Percentiles rank a stretch among this genome's conserved stretches.
phyloP scores from a whole-genome alignment of 2,329 filamentous ascomycete species.

The Fusarium nisikadoi region DNA sequence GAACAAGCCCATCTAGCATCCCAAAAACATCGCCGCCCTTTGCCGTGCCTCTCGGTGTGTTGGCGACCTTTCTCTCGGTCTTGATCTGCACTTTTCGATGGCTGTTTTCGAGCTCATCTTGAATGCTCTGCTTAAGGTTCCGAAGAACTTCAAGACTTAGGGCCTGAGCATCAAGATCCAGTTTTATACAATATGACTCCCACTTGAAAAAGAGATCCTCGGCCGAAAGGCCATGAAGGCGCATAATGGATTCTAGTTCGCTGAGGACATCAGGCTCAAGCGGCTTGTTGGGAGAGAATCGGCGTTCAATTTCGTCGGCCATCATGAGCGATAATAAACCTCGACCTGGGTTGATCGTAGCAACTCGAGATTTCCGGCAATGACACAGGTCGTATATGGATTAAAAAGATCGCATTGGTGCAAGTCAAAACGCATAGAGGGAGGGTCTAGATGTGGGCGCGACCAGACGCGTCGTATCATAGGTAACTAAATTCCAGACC shows the following conservation, averaged over 20 bases:
- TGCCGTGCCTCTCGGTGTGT: conserved; percentile 68
- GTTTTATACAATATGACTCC: conserved; percentile 97
- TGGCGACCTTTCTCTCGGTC: conserved; percentile 69
- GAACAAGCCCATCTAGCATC: conserved; percentile 79
- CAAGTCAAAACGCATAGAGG: conserved; percentile 28
- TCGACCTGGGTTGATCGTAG: neutral
- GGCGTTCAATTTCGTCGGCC: conserved; percentile 50
- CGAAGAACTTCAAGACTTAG: conserved; percentile 74
- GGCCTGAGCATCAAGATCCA: conserved; percentile 82
- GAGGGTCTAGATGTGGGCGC: conserved; percentile 32
- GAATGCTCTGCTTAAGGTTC: conserved; percentile 86
- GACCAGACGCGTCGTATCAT: conserved; percentile 33
- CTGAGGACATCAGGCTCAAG: conserved; percentile 81
- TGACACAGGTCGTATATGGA: neutral
- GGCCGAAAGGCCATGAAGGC: conserved; percentile 80
- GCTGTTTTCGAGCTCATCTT: conserved; percentile 83
- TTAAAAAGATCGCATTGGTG: conserved; percentile 17
- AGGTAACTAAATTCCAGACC: conserved; percentile 24
- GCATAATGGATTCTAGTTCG: conserved; percentile 87
- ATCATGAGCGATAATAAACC: conserved; percentile 43
- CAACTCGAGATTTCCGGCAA: neutral
- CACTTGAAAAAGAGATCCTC: conserved; percentile 98
- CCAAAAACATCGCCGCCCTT: conserved; percentile 80
- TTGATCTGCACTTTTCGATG: conserved; percentile 72
- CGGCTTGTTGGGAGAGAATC: conserved; percentile 53